Percentiles rank a stretch among this genome's conserved stretches.
Conservation (phyloP, 768 basidiomycete species). For the Lepiota venenata region DNA sequence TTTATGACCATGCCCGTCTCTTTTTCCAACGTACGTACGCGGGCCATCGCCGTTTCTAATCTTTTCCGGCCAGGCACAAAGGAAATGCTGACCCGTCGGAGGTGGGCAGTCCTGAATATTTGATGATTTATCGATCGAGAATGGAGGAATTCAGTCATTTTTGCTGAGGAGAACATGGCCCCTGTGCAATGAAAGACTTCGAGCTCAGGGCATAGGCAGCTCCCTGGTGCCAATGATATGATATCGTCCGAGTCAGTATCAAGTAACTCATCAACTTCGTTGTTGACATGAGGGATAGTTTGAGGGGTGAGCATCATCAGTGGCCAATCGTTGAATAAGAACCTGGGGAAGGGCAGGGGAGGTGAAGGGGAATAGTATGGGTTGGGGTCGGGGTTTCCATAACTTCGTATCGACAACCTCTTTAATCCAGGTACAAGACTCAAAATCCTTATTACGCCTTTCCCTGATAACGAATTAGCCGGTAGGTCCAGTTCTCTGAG, state of each 20-base stretch:
- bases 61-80: background rate
- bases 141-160: background rate
- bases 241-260: background rate
- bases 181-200: background rate
- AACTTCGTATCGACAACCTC: constrained; percentile 1
- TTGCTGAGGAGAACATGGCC: background rate
- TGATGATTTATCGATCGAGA: background rate
- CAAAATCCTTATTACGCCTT: background rate
- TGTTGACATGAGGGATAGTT: background rate
- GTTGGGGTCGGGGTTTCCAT: background rate
- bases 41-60: background rate
- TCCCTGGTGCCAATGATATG: too few species aligned
- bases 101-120: background rate
- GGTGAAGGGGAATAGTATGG: background rate
- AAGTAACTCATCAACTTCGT: background rate
- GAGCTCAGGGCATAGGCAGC: constrained; percentile 3
- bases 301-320: background rate
- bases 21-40: background rate
- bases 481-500: background rate
- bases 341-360: background rate
- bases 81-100: constrained; percentile 1
- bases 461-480: background rate
- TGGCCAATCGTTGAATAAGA: background rate
- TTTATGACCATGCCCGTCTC: background rate
- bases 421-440: background rate